These are phyloP conservation scores for Keithomyces neogunnii DNA, from an alignment of 2,329 filamentous ascomycete genomes.

Conservation along the genomic window DNA sequence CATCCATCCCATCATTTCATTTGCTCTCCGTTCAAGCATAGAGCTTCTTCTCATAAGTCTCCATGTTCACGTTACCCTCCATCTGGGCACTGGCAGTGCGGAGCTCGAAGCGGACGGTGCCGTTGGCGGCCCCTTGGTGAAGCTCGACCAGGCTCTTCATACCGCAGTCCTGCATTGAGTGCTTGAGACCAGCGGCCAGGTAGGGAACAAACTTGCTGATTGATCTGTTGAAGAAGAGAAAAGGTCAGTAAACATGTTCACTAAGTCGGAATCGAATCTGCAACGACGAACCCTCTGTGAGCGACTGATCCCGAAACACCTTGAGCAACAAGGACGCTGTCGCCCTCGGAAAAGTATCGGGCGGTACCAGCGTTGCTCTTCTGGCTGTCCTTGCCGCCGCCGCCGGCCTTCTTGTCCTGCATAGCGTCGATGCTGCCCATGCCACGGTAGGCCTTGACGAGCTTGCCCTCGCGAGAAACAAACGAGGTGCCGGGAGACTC, in stretches of 20 bases:
- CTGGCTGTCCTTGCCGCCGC: conserved; percentile 61
- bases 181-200: conserved; percentile 89
- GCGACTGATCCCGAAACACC: conserved; percentile 85
- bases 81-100: conserved; percentile 89
- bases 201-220: conserved; percentile 95
- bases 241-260: conserved; percentile 20
- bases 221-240: conserved; percentile 42
- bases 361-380: conserved; percentile 91
- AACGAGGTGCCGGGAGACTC: conserved; percentile 97
- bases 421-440: conserved; percentile 99
- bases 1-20: neutral
- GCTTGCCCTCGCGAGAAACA: conserved; percentile 90
- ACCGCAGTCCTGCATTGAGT: conserved; percentile 94
- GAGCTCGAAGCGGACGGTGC: conserved; percentile 83
- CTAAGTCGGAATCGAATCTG: neutral
- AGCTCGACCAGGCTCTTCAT: conserved; percentile 71
- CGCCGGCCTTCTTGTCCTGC: conserved; percentile 95
- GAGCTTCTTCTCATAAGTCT: conserved; percentile 99
- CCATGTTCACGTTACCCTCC: conserved; percentile 96
- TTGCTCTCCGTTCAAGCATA: conserved; percentile 57
- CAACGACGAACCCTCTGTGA: conserved; percentile 52
- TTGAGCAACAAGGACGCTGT: conserved; percentile 89
- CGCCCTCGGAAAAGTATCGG: conserved; percentile 96
- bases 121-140: conserved; percentile 64
- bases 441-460: conserved; percentile 97